Evolutionary conservation across 2,329 filamentous ascomycete species (phyloP).

Genomic region (Clonostachys rosea): DNA sequence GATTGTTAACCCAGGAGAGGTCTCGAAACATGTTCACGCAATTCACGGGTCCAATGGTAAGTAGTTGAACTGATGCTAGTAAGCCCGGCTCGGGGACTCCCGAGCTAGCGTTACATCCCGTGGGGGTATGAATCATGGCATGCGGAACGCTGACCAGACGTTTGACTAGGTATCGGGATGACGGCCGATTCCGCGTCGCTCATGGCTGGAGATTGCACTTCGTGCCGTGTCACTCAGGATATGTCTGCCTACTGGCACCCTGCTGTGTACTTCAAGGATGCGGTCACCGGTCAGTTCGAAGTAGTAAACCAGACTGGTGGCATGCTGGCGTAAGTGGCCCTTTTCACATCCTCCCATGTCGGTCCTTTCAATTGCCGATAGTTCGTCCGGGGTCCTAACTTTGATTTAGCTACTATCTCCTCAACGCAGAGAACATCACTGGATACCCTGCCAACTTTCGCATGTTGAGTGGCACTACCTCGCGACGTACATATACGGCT

Average conservation of each 20-base stretch:
- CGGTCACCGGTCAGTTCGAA: constrained; percentile 57
- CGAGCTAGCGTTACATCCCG: too few species aligned
- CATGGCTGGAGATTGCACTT: constrained; percentile 64
- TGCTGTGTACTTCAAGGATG: constrained; percentile 69
- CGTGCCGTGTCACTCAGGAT: constrained; percentile 75
- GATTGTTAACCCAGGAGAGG: constrained; percentile 56
- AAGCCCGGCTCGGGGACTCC: too few species aligned
- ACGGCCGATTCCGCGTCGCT: constrained; percentile 55
- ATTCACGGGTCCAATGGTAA: constrained; percentile 74
- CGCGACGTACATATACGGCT: constrained; percentile 64
- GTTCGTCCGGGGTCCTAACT: not conserved
- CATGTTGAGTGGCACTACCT: constrained; percentile 75
- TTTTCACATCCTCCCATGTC: too few species aligned
- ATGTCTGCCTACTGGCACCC: constrained; percentile 89
- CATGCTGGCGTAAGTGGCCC: constrained; percentile 70
- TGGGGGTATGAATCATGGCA: not conserved
- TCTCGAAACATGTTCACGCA: constrained; percentile 66
- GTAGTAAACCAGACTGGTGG: constrained; percentile 73
- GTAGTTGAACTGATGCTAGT: constrained; percentile 22
- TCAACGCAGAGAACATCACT: constrained; percentile 58
- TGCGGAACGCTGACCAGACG: constrained; percentile 6
- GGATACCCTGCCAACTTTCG: constrained; percentile 75
- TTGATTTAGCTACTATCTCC: constrained; percentile 71
- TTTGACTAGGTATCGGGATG: constrained; percentile 55
- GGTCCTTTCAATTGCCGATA: not conserved